A percentile compares a stretch with the other conserved stretches of the same genome.
Conservation (phyloP, 176 grass and related monocot genomes). For the Hsuehochloa calcarea region DNA sequence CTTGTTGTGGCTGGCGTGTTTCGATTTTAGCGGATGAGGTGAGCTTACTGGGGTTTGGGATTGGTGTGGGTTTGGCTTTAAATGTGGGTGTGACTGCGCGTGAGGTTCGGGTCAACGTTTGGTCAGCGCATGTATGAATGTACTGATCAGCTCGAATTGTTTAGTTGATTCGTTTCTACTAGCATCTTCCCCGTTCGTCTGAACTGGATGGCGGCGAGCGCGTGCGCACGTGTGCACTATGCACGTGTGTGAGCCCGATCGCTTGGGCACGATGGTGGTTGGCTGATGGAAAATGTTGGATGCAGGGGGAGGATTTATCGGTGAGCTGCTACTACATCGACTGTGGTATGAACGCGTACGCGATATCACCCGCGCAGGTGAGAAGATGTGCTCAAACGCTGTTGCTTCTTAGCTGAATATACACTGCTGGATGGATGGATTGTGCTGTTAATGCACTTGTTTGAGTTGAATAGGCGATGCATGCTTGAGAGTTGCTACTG, state of each 20-base stretch:
- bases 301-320: neutral
- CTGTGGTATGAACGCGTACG: no score
- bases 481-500: neutral
- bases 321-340: no score
- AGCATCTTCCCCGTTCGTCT: no score
- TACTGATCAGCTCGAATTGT: no score
- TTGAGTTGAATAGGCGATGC: neutral
- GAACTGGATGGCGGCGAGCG: no score
- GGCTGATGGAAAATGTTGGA: neutral
- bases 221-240: no score
- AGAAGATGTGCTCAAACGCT: neutral
- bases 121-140: neutral
- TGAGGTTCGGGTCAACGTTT: neutral
- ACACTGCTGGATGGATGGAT: neutral
- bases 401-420: neutral
- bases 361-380: constrained; percentile 57
- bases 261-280: neutral
- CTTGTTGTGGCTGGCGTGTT: neutral
- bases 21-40: neutral
- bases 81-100: neutral
- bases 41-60: neutral
- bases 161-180: no score
- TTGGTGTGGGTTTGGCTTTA: no score
- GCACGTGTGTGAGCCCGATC: no score
- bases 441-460: neutral